phyloP scores from a whole-genome alignment of 345 rosid species.

The Ceriops zippeliana region DNA sequence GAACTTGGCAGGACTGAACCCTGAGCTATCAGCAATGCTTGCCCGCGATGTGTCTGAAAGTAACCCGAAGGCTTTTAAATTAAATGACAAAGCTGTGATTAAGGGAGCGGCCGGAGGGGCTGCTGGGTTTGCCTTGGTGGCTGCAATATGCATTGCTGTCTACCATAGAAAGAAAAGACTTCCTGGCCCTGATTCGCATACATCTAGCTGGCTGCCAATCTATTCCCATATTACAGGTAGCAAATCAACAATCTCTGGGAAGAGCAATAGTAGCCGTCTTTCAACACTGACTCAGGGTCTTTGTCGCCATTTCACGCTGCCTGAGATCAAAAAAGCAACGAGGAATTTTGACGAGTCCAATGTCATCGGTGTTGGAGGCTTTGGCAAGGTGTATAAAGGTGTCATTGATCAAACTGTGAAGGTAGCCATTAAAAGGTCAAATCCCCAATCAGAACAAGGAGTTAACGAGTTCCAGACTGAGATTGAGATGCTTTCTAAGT shows the following conservation, averaged over 20 bases:
- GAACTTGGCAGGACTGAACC: conserved; percentile 64
- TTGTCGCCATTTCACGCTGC: conserved; percentile 59
- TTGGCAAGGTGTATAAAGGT: conserved; percentile 87
- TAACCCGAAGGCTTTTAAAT: conserved; percentile 2
- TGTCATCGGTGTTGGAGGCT: conserved; percentile 84
- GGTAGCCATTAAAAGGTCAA: conserved; percentile 73
- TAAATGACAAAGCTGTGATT: conserved; percentile 18
- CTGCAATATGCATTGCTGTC: conserved; percentile 41
- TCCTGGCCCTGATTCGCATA: conserved; percentile 36
- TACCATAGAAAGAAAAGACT: conserved; percentile 33
- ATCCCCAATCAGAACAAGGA: conserved; percentile 82
- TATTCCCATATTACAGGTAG: conserved; percentile 45
- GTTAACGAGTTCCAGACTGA: conserved; percentile 76
- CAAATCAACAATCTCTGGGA: conserved; percentile 44
- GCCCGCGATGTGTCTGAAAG: conserved; percentile 26
- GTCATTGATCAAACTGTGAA: conserved; percentile 46
- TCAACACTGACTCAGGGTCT: conserved; percentile 56
- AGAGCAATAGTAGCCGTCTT: conserved; percentile 40
- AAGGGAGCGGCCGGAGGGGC: conserved; percentile 58
- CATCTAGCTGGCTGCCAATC: conserved; percentile 67
- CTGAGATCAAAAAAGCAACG: conserved; percentile 60
- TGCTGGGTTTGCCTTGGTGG: conserved; percentile 43
- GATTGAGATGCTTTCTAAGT: conserved; percentile 75
- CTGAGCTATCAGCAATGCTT: conserved; percentile 52
- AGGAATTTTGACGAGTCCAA: conserved; percentile 60